Evolutionary conservation across 495 filamentous ascomycete genomes (phyloP).

Genomic region (Jackrogersella multiformis): DNA sequence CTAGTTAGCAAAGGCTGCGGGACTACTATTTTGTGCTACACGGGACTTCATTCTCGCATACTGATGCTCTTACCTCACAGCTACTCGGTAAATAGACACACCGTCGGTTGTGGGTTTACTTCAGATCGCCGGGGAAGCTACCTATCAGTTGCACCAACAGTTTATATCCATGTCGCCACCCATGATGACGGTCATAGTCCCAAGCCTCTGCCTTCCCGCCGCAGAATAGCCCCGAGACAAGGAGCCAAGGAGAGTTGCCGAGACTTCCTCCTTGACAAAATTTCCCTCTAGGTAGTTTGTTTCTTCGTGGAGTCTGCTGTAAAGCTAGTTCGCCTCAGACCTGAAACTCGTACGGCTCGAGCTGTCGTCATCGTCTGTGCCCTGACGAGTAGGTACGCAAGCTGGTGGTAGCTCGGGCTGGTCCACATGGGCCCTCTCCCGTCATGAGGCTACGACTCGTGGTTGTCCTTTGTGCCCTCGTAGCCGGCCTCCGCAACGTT

Average conservation of each 20-base stretch:
- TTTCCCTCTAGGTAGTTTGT: too few species aligned
- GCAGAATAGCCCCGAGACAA: not conserved
- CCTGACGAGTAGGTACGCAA: not conserved
- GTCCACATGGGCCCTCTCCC: not conserved
- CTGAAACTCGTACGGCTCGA: slow-evolving; percentile 1
- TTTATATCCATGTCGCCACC: not conserved
- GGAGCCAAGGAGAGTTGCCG: not conserved
- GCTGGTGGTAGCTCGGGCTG: not conserved
- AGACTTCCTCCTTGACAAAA: not conserved
- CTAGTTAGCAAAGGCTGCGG: too few species aligned
- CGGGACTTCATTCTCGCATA: not conserved
- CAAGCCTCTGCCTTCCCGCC: not conserved
- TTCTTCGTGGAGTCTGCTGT: too few species aligned
- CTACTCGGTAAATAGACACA: not conserved
- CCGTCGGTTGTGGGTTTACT: not conserved
- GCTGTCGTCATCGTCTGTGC: not conserved
- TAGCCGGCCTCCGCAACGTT: not conserved
- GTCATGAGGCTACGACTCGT: not conserved
- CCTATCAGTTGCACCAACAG: not conserved
- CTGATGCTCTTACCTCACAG: not conserved
- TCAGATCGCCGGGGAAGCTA: not conserved
- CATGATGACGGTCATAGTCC: not conserved
- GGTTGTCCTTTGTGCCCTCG: not conserved
- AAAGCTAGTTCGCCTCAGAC: not conserved
- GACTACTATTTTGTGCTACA: not conserved